Evolutionary conservation across 805 yeast genomes (phyloP).

Genomic region (Komagataella ulmi): DNA sequence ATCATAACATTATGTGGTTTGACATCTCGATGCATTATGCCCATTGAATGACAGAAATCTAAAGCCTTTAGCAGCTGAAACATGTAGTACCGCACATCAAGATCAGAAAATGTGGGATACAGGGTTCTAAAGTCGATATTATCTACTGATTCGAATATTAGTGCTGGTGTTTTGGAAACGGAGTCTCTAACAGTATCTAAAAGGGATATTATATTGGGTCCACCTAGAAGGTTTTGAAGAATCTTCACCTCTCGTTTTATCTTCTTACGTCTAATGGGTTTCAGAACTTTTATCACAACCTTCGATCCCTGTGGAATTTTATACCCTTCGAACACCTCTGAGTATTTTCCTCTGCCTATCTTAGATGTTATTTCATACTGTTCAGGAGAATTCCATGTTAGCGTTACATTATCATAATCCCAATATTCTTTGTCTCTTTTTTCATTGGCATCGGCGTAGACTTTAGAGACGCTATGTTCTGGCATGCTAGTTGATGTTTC

Average conservation of each 20-base stretch:
- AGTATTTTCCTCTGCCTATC: conserved; percentile 86
- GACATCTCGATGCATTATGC: conserved; percentile 90
- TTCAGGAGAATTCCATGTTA: conserved; percentile 78
- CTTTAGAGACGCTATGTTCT: conserved; percentile 39
- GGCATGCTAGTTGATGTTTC: conserved; percentile 21
- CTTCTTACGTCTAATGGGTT: conserved; percentile 88
- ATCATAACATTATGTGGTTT: conserved; percentile 93
- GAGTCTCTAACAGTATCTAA: conserved; percentile 84
- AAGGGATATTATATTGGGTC: conserved; percentile 66
- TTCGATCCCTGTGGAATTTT: conserved; percentile 45
- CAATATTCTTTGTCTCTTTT: conserved; percentile 71
- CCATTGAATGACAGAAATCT: conserved; percentile 85
- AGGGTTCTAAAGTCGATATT: conserved; percentile 79
- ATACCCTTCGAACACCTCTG: conserved; percentile 85
- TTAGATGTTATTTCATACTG: conserved; percentile 76
- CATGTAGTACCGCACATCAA: conserved; percentile 75
- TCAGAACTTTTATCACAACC: conserved; percentile 81
- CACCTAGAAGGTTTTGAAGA: conserved; percentile 70
- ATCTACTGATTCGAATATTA: conserved; percentile 74
- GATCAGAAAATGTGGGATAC: conserved; percentile 66
- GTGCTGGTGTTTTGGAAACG: conserved; percentile 73
- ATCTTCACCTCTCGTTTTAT: conserved; percentile 86
- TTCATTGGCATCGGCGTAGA: conserved; percentile 70
- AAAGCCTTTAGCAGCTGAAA: conserved; percentile 70
- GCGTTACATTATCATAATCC: conserved; percentile 47